Conservation (phyloP, 305 asterid species). For the Fraxinus platypoda region DNA sequence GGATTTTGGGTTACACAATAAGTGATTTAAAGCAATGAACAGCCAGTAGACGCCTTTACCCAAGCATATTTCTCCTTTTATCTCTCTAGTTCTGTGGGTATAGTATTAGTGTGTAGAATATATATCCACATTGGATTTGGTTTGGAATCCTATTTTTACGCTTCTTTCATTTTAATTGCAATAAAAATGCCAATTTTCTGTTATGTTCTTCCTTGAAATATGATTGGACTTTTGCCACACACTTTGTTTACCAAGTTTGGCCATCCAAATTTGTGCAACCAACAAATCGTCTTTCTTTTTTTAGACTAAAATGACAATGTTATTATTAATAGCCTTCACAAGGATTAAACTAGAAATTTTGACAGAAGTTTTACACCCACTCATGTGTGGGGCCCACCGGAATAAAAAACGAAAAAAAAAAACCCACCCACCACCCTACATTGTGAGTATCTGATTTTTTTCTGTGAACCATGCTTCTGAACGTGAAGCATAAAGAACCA, state of each 20-base stretch:
- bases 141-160: slow-evolving; percentile 20
- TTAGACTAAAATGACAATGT: neutral
- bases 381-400: too few relatives aligned
- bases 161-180: slow-evolving; percentile 7
- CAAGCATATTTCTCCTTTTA: slow-evolving; percentile 20
- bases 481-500: neutral
- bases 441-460: too few relatives aligned
- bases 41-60: slow-evolving; percentile 21
- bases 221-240: slow-evolving; percentile 7
- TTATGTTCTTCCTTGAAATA: slow-evolving; percentile 7
- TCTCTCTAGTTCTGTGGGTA: slow-evolving; percentile 17
- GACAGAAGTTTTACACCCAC: too few relatives aligned
- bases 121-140: neutral
- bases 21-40: slow-evolving; percentile 15
- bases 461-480: too few relatives aligned
- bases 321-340: neutral
- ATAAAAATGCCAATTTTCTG: slow-evolving; percentile 12
- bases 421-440: too few relatives aligned
- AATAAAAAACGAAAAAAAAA: too few relatives aligned
- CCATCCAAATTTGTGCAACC: neutral
- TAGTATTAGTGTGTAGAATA: neutral
- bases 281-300: neutral
- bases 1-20: slow-evolving; percentile 18
- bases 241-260: neutral
- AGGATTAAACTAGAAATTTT: too few relatives aligned